phyloP scores from a whole-genome alignment of 345 rosid genomes.

The Arabidopsis thaliana region TAIR10.1 NC_003076.8:1941501-1942000 shows the following conservation, averaged over 20 bases:
- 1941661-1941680: slow-evolving; percentile 2
- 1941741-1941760: slow-evolving; percentile 52
- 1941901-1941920: slow-evolving; percentile 7
- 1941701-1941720: slow-evolving; percentile 3
- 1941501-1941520: slow-evolving; percentile 64
- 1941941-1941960: neutral
- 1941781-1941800: slow-evolving; percentile 55
- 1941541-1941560: slow-evolving; percentile 65
- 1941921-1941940: slow-evolving; percentile 17
- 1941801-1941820: slow-evolving; percentile 58
- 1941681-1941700: slow-evolving; percentile 17
- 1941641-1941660: slow-evolving; percentile 1
- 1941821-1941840: slow-evolving; percentile 67
- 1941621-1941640: slow-evolving; percentile 2
- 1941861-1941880: slow-evolving; percentile 75
- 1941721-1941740: slow-evolving; percentile 20
- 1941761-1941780: slow-evolving; percentile 51
- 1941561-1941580: slow-evolving; percentile 66
- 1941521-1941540: slow-evolving; percentile 54
- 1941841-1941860: slow-evolving; percentile 58
- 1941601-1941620: neutral
- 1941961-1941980: neutral
- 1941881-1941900: slow-evolving; percentile 27
- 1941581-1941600: slow-evolving; percentile 56
- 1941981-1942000: slow-evolving; percentile 12